These are phyloP conservation scores for Diutina neorugosa DNA, from an alignment of 1,139 yeast genomes.

Conservation along the genomic window DNA sequence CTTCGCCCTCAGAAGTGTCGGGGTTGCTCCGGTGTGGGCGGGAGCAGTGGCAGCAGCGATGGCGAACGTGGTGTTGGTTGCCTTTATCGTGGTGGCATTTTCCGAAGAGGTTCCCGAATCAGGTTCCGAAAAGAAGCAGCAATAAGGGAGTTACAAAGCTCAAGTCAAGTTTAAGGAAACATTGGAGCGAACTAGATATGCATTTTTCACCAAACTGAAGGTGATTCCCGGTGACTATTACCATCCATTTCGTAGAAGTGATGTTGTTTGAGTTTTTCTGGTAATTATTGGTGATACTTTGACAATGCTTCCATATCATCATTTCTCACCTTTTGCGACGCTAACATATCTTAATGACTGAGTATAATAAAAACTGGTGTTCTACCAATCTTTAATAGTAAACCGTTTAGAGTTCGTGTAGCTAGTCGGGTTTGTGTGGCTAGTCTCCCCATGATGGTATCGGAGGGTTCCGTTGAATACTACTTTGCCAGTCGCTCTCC, in stretches of 20 bases:
- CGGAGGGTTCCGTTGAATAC: background rate
- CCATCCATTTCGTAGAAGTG: no score
- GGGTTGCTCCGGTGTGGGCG: constrained; percentile 49
- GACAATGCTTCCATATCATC: no score
- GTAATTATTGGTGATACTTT: no score
- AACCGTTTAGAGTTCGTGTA: no score
- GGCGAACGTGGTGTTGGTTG: constrained; percentile 79
- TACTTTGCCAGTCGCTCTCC: background rate
- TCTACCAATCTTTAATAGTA: no score
- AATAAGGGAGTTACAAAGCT: background rate
- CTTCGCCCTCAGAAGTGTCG: constrained; percentile 45
- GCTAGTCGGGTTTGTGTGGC: no score
- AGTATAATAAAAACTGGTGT: no score
- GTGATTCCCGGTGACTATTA: no score
- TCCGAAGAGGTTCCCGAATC: constrained; percentile 39
- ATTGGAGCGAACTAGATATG: background rate
- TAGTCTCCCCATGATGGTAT: background rate
- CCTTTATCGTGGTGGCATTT: constrained; percentile 80
- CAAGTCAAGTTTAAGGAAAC: background rate
- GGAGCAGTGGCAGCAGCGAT: constrained; percentile 86
- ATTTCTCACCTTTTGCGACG: no score
- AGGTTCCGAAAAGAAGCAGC: background rate
- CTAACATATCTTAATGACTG: no score
- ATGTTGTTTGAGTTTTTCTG: no score
- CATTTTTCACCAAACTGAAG: no score